Evolutionary conservation across 352 stramenopile genomes (phyloP).

Genomic region (Lagenidium sp.): DNA sequence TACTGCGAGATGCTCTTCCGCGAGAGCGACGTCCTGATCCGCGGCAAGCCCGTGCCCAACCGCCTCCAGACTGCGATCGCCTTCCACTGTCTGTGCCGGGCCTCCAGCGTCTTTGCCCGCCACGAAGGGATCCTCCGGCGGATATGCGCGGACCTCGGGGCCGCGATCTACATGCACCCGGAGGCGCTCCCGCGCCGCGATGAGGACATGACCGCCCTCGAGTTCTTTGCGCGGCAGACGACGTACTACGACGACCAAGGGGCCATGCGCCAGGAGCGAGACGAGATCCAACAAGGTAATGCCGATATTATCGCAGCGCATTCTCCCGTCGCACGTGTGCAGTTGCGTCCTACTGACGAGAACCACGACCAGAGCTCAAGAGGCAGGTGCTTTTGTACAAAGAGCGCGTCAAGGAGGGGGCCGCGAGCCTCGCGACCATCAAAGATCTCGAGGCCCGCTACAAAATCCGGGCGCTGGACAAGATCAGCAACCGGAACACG

Average conservation of each 20-base stretch:
- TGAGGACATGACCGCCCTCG: conserved; percentile 43
- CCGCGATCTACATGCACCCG: conserved; percentile 49
- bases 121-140: conserved; percentile 44
- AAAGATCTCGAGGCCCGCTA: conserved; percentile 40
- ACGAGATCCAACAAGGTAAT: conserved; percentile 37
- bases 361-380: conserved; percentile 23
- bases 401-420: conserved; percentile 24
- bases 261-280: conserved; percentile 31
- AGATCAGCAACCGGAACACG: conserved; percentile 38
- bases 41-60: conserved; percentile 55
- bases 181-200: conserved; percentile 14
- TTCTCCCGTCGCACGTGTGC: too few relatives aligned
- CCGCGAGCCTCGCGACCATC: conserved; percentile 22
- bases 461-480: conserved; percentile 38
- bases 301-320: too few relatives aligned
- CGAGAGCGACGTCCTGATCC: conserved; percentile 45
- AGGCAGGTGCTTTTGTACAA: conserved; percentile 21
- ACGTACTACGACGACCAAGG: conserved; percentile 56
- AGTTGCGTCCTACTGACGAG: background rate
- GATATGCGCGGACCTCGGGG: conserved; percentile 50
- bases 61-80: conserved; percentile 60
- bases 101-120: conserved; percentile 42
- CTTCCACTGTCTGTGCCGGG: conserved; percentile 66
- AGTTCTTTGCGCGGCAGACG: conserved; percentile 42
- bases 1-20: conserved; percentile 72